Evolutionary conservation across 2,329 filamentous ascomycete genomes (phyloP).

Genomic region (Beauveria brongniartii): DNA sequence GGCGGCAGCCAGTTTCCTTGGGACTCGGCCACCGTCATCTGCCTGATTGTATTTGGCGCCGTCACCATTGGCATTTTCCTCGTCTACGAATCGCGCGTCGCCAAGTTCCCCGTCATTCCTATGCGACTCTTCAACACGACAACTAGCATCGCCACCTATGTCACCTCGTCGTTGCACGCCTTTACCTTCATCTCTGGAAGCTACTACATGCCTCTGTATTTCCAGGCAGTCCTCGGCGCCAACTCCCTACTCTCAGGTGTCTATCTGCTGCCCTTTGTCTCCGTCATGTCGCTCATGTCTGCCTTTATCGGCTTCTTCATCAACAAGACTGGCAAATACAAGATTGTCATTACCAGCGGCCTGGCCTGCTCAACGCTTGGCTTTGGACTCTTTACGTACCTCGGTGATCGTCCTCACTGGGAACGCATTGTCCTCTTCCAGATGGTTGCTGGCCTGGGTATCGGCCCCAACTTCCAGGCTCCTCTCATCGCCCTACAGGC

Average conservation of each 20-base stretch:
- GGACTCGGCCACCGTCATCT: slow-evolving; percentile 66
- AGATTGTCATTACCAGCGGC: slow-evolving; percentile 50
- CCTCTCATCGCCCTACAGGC: slow-evolving; percentile 62
- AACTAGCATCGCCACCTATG: slow-evolving; percentile 58
- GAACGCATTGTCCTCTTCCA: slow-evolving; percentile 52
- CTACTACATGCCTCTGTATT: slow-evolving; percentile 82
- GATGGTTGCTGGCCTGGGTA: slow-evolving; percentile 54
- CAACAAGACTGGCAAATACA: slow-evolving; percentile 59
- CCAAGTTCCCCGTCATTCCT: slow-evolving; percentile 73
- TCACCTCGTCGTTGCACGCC: slow-evolving; percentile 64
- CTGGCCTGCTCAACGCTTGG: slow-evolving; percentile 55
- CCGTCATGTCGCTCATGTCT: slow-evolving; percentile 58
- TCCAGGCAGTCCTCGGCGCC: slow-evolving; percentile 65
- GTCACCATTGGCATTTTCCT: slow-evolving; percentile 58
- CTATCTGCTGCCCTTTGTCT: slow-evolving; percentile 62
- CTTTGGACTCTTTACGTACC: slow-evolving; percentile 54
- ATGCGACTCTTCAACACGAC: slow-evolving; percentile 57
- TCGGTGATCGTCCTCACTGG: slow-evolving; percentile 48
- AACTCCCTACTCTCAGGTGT: slow-evolving; percentile 65
- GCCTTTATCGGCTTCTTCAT: slow-evolving; percentile 48
- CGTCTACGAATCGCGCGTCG: slow-evolving; percentile 63
- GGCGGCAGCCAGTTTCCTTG: slow-evolving; percentile 71
- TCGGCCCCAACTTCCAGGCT: slow-evolving; percentile 62
- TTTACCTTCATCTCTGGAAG: slow-evolving; percentile 68
- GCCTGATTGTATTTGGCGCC: slow-evolving; percentile 66